Percentiles rank a stretch among this genome's conserved stretches.
Conservation (phyloP, 768 basidiomycete species). For the Lactifluus hygrophoroides region DNA sequence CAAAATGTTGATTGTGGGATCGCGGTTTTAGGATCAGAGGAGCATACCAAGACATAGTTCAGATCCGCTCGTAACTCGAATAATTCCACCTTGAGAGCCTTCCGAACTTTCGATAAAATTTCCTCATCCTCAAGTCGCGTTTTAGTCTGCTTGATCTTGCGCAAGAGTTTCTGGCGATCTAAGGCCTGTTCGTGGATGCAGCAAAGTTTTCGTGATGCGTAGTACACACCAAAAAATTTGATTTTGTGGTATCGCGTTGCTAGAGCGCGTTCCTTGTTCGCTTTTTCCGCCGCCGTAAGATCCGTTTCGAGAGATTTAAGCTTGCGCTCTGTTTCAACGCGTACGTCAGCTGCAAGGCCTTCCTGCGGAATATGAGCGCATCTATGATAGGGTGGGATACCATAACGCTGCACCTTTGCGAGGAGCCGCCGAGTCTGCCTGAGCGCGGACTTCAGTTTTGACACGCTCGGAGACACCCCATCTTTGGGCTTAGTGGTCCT, state of each 20-base stretch:
- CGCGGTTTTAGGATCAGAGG: not conserved
- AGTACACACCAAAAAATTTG: conserved; percentile 80
- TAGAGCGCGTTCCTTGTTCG: conserved; percentile 61
- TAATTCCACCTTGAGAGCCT: conserved; percentile 40
- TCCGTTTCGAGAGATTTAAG: conserved; percentile 68
- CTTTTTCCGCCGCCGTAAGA: conserved; percentile 51
- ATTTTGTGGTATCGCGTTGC: conserved; percentile 80
- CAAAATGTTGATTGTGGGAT: not conserved
- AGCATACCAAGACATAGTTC: conserved; percentile 75
- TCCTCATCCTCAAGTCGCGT: conserved; percentile 37
- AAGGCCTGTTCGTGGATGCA: not conserved
- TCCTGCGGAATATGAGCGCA: conserved; percentile 38
- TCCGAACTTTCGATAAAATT: conserved; percentile 30
- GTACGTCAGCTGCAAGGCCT: conserved; percentile 74
- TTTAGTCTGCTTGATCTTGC: conserved; percentile 67
- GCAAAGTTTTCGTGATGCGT: not conserved
- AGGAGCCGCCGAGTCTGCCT: conserved; percentile 77
- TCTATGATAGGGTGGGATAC: not conserved
- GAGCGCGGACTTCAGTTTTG: conserved; percentile 78
- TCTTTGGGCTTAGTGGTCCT: not conserved
- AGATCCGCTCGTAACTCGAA: conserved; percentile 71
- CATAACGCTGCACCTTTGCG: conserved; percentile 50
- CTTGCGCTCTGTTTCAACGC: conserved; percentile 73
- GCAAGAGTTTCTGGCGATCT: conserved; percentile 84
- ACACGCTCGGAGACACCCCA: conserved; percentile 51